Evolutionary conservation across 1,284 basidiomycete species (phyloP).

Genomic region (Cronartium quercuum): DNA sequence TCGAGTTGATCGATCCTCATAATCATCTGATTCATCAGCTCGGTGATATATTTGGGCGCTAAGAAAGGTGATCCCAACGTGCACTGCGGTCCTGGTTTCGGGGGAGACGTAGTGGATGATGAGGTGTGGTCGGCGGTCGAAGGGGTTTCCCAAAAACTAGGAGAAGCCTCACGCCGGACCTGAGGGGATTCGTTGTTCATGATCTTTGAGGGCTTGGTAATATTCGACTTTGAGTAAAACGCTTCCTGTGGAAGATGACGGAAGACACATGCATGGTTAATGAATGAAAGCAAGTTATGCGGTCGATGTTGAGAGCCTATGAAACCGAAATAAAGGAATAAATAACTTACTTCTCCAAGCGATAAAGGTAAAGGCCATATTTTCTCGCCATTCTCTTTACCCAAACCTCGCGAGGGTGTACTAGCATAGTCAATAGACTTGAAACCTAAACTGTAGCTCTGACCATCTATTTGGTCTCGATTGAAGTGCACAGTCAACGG

Average conservation of each 20-base stretch:
- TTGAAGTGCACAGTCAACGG: not conserved
- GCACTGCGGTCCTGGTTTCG: not conserved
- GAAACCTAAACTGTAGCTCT: slow-evolving; percentile 6
- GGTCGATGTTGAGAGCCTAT: not conserved
- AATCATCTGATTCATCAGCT: slow-evolving; percentile 27
- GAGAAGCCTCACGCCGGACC: slow-evolving; percentile 1
- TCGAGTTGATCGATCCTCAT: slow-evolving; percentile 35
- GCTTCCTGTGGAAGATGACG: slow-evolving; percentile 14
- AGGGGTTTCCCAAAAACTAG: slow-evolving; percentile 16
- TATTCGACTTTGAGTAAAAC: slow-evolving; percentile 39
- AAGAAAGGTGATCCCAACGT: slow-evolving; percentile 30
- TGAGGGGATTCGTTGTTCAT: not conserved
- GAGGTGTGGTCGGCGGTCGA: slow-evolving; percentile 5
- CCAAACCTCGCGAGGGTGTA: not conserved
- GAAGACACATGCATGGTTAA: not conserved
- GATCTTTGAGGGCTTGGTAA: slow-evolving; percentile 22
- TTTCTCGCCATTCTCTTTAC: slow-evolving; percentile 10
- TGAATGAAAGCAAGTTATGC: not conserved
- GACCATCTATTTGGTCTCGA: not conserved
- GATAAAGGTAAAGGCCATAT: slow-evolving; percentile 31
- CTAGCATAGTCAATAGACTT: slow-evolving; percentile 4
- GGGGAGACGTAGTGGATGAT: slow-evolving; percentile 6
- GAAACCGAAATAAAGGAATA: not conserved
- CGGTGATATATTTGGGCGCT: slow-evolving; percentile 11
- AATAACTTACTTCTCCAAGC: slow-evolving; percentile 30